These are phyloP conservation scores for Grigorovia humatica DNA, from an alignment of 805 yeast species.

Conservation along the genomic window DNA sequence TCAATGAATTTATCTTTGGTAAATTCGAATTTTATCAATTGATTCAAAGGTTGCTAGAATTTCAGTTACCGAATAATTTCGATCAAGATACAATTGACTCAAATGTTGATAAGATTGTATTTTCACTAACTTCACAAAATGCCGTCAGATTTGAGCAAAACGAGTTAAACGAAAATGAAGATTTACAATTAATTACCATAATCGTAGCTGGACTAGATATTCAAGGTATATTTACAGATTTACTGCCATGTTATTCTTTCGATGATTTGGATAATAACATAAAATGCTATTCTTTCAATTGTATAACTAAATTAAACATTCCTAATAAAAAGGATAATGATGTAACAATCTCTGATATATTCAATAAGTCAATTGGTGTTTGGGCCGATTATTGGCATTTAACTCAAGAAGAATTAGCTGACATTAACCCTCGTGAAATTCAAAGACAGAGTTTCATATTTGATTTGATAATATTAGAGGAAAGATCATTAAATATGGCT, in stretches of 20 bases:
- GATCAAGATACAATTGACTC: conserved; percentile 40
- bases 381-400: conserved; percentile 64
- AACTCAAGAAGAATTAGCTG: conserved; percentile 41
- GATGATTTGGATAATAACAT: conserved; percentile 31
- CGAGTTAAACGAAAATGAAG: conserved; percentile 8
- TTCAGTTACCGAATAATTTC: conserved; percentile 39
- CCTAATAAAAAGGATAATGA: conserved; percentile 16
- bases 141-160: conserved; percentile 33
- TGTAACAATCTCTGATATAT: conserved; percentile 27
- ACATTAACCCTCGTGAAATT: conserved; percentile 41
- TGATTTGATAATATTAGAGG: conserved; percentile 64
- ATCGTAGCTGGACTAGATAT: conserved; percentile 28
- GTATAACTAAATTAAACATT: conserved; percentile 8
- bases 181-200: conserved; percentile 16
- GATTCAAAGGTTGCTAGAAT: conserved; percentile 41
- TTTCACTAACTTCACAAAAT: conserved; percentile 32
- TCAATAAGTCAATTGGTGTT: conserved; percentile 33
- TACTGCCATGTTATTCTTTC: conserved; percentile 29
- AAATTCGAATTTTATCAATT: conserved; percentile 44
- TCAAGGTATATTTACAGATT: conserved; percentile 28
- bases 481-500: conserved; percentile 57
- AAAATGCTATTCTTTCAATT: conserved; percentile 37
- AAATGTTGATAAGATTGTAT: conserved; percentile 39
- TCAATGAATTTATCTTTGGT: conserved; percentile 40
- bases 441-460: conserved; percentile 65